These are phyloP conservation scores for Phytophthora boehmeriae DNA, from an alignment of 352 stramenopile species.

Conservation along the genomic window DNA sequence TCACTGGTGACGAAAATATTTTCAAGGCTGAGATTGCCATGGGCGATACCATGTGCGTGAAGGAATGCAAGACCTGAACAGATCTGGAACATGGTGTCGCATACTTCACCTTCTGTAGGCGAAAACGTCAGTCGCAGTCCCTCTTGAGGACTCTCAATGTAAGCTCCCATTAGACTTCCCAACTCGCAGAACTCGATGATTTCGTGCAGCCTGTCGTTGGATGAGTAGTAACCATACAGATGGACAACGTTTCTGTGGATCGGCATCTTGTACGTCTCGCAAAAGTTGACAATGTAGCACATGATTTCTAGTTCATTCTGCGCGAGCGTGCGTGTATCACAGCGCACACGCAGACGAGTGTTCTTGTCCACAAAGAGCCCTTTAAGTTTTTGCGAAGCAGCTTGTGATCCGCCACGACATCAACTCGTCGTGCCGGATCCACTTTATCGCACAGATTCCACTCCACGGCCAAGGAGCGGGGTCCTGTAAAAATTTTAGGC, in stretches of 20 bases:
- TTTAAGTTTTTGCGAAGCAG: slow-evolving; percentile 50
- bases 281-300: slow-evolving; percentile 54
- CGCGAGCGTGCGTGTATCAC: slow-evolving; percentile 39
- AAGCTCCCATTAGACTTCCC: slow-evolving; percentile 52
- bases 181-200: slow-evolving; percentile 74
- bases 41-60: slow-evolving; percentile 61
- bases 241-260: slow-evolving; percentile 64
- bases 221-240: slow-evolving; percentile 55
- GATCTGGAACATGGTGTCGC: slow-evolving; percentile 83
- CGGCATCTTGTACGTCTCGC: slow-evolving; percentile 35
- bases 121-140: slow-evolving; percentile 44
- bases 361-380: slow-evolving; percentile 66
- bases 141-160: slow-evolving; percentile 51
- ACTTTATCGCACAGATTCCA: slow-evolving; percentile 71
- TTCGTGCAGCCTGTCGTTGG: slow-evolving; percentile 53
- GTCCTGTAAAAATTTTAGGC: slow-evolving; percentile 48
- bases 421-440: slow-evolving; percentile 55
- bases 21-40: slow-evolving; percentile 74
- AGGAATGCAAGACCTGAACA: slow-evolving; percentile 68
- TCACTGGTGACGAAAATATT: slow-evolving; percentile 74
- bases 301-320: slow-evolving; percentile 72
- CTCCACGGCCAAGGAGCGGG: slow-evolving; percentile 59
- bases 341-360: slow-evolving; percentile 45
- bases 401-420: slow-evolving; percentile 61
- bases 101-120: slow-evolving; percentile 51